Evolutionary conservation across 1,139 yeast species (phyloP).

Genomic region (Pichia sp.): DNA sequence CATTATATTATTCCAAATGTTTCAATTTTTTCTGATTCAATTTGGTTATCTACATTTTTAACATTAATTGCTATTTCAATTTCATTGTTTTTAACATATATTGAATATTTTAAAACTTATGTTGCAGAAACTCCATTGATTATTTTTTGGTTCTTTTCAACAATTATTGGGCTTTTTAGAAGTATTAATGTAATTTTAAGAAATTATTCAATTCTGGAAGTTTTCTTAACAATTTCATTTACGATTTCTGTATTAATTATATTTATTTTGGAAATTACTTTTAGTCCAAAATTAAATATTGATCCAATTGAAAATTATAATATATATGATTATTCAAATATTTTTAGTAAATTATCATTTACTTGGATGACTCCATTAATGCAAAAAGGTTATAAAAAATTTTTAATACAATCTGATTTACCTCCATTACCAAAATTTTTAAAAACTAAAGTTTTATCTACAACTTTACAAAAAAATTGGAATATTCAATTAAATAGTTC

Average conservation of each 20-base stretch:
- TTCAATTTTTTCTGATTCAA: constrained; percentile 34
- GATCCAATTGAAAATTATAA: constrained; percentile 39
- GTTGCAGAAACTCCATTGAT: constrained; percentile 67
- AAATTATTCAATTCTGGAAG: constrained; percentile 32
- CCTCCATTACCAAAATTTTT: constrained; percentile 72
- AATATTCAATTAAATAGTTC: constrained; percentile 35
- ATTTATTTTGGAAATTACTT: constrained; percentile 45
- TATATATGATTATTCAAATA: constrained; percentile 77
- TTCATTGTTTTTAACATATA: constrained; percentile 54
- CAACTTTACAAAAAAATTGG: constrained; percentile 59
- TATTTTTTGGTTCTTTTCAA: constrained; percentile 67
- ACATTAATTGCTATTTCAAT: constrained; percentile 41
- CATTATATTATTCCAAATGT: constrained; percentile 27
- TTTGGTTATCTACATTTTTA: constrained; percentile 37
- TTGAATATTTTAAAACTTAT: constrained; percentile 59
- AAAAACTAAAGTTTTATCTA: constrained; percentile 45
- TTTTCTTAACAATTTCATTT: constrained; percentile 43
- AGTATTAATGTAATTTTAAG: constrained; percentile 47
- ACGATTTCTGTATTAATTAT: constrained; percentile 46
- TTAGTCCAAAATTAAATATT: constrained; percentile 36
- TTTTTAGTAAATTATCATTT: constrained; percentile 75
- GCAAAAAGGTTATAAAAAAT: constrained; percentile 75
- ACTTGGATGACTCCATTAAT: constrained; percentile 90
- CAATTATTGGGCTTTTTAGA: constrained; percentile 39
- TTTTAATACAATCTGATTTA: constrained; percentile 67